phyloP scores from a whole-genome alignment of 202 grass and related monocot genomes.

The Saccharum hybrid region DNA sequence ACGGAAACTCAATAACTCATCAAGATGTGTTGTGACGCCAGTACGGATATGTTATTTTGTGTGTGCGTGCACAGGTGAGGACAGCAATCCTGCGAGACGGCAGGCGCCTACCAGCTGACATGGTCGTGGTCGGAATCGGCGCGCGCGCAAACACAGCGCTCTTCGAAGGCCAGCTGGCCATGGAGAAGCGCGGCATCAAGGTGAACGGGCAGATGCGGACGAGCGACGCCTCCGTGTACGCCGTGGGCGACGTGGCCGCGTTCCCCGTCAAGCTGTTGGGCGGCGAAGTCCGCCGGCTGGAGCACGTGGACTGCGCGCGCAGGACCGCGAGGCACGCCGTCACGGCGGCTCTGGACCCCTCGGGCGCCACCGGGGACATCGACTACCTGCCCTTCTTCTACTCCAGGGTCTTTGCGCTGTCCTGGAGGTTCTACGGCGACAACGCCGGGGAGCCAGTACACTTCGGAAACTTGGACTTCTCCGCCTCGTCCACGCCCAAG shows the following conservation, averaged over 20 bases:
- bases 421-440: constrained; percentile 90
- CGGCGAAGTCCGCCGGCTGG: constrained; percentile 59
- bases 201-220: constrained; percentile 79
- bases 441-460: constrained; percentile 65
- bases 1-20: not conserved
- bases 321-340: constrained; percentile 76
- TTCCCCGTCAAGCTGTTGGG: constrained; percentile 70
- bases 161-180: constrained; percentile 60
- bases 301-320: constrained; percentile 90
- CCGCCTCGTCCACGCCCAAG: constrained; percentile 24
- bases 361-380: constrained; percentile 45
- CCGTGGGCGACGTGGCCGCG: constrained; percentile 80
- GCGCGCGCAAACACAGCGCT: constrained; percentile 67
- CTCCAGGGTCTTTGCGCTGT: constrained; percentile 82
- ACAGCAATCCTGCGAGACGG: constrained; percentile 65
- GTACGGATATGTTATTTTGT: not conserved
- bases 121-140: constrained; percentile 89
- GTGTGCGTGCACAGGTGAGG: constrained; percentile 56
- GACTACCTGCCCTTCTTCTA: constrained; percentile 90
- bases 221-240: constrained; percentile 76
- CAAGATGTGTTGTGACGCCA: not conserved
- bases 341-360: constrained; percentile 52
- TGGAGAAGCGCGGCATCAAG: constrained; percentile 85
- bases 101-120: constrained; percentile 58
- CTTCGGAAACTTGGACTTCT: constrained; percentile 61